These are phyloP conservation scores for Camellia sinensis DNA, from an alignment of 148 eudicot genomes.

Conservation along the genomic window DNA sequence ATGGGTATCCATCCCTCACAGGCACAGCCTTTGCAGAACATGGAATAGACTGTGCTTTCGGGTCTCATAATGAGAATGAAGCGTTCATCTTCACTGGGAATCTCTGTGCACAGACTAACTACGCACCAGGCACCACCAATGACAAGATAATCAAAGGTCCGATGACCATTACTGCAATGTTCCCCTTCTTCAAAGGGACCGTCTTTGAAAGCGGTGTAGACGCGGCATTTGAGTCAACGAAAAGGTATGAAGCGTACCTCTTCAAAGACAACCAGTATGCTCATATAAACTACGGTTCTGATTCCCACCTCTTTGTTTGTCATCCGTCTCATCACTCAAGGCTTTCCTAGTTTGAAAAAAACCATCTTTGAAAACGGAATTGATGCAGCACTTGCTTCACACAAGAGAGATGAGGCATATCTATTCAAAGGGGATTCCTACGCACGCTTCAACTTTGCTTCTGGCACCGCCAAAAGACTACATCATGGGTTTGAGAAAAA, in stretches of 20 bases:
- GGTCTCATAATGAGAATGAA: neutral
- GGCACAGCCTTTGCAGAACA: neutral
- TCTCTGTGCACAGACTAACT: too few relatives aligned
- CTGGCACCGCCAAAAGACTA: neutral
- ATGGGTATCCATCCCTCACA: neutral
- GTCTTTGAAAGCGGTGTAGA: neutral
- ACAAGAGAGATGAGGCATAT: neutral
- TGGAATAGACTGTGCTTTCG: neutral
- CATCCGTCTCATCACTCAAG: neutral
- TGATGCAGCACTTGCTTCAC: too few relatives aligned
- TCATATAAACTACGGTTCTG: neutral
- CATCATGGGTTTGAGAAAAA: slow-evolving; percentile 8
- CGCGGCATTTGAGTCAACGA: neutral
- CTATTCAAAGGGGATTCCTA: slow-evolving; percentile 20
- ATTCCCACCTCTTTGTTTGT: neutral
- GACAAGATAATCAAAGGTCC: slow-evolving; percentile 6
- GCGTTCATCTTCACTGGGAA: too few relatives aligned
- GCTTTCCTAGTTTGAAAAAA: too few relatives aligned
- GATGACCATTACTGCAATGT: neutral
- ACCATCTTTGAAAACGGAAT: too few relatives aligned
- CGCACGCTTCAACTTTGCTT: slow-evolving; percentile 7
- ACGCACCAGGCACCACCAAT: neutral
- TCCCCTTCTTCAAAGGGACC: neutral
- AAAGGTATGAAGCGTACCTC: neutral
- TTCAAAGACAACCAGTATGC: neutral